Conservation (phyloP, 2,329 filamentous ascomycete species). For the Aaosphaeria pasadenensis region DNA sequence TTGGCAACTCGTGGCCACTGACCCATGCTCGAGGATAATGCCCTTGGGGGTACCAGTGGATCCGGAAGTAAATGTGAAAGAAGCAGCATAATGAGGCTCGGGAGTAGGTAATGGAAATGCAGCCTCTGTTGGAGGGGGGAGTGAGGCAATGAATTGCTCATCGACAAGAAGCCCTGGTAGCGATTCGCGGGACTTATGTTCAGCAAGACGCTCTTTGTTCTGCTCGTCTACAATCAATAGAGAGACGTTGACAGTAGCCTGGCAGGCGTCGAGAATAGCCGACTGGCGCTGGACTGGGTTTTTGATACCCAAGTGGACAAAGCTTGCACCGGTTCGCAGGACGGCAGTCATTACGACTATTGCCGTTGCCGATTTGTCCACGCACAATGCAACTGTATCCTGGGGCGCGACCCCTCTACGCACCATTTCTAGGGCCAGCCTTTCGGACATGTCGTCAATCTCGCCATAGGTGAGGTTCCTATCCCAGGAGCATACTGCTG, state of each 20-base stretch:
- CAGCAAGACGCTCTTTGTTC: background rate
- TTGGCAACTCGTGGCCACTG: background rate
- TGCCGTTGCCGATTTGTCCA: background rate
- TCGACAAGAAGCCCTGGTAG: background rate
- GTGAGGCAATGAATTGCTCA: background rate
- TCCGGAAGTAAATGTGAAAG: background rate
- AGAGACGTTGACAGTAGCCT: background rate
- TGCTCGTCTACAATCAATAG: background rate
- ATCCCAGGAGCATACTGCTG: conserved; percentile 5
- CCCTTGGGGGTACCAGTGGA: background rate
- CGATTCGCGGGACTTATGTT: background rate
- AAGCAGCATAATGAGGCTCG: background rate
- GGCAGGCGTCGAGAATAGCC: background rate
- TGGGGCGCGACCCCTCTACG: background rate
- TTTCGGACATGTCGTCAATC: background rate
- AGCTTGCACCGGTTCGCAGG: background rate
- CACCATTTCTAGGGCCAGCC: background rate
- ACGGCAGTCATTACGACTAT: conserved; percentile 35
- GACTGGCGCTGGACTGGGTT: background rate
- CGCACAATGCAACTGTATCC: background rate
- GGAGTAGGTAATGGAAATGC: background rate
- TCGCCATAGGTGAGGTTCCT: conserved; percentile 3
- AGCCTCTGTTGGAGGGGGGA: background rate
- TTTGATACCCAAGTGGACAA: background rate
- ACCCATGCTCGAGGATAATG: conserved; percentile 34